Base-by-base conservation (phyloP, 768 basidiomycete genomes). In the Lactarius indigo region DNA sequence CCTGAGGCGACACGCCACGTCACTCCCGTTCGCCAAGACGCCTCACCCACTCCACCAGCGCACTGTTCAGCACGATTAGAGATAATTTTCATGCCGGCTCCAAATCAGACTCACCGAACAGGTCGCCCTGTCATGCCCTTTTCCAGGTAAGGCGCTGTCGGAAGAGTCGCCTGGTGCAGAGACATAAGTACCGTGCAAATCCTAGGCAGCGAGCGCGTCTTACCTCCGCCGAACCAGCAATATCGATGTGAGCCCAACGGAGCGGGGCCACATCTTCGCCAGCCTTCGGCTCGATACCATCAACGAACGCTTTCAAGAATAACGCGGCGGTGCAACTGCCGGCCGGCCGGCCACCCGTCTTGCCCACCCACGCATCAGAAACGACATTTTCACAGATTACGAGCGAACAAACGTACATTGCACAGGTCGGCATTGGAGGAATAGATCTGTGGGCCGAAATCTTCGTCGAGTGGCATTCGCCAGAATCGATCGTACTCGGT, bases 201-300 rank as follows among this genome's bases (percentile, higher is more conserved):
- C 31, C 13, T 3, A 55, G 30, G 10, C 8, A 5, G 18, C 17
- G 59, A 52, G 28, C 5, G 35, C 2, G 61, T 76, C 80, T 61
- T 47, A 85, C 85, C 77, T 92, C 90, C 89, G 91, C 91, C 20
- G 83, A 77, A 17, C 90, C 87, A 13, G 86, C 92, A 64, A 94
- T 94, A 72, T 96, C 94, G 52, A 94, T 77, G 75, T 95, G 94
- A 1, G 93, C 94, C 92, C 93, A 96, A 68, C 86, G 85, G 70
- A 92, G 77, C 15, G 78, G 75, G 6, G 85, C 80, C 33, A 72
- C 71, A 17, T 80, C 81, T 64, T 81, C 72, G 54, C 84, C 87
- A 15, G 85, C 82, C 72, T 84, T 82, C 2, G 82, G 78, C 72
- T 91, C 88, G 64, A 88, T 85, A 4, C 90, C 91, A 30, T 89